A percentile compares a stretch with the other conserved stretches of the same genome.
Evolutionary conservation across 345 rosid species (phyloP).

Genomic region (Draba incana): DNA sequence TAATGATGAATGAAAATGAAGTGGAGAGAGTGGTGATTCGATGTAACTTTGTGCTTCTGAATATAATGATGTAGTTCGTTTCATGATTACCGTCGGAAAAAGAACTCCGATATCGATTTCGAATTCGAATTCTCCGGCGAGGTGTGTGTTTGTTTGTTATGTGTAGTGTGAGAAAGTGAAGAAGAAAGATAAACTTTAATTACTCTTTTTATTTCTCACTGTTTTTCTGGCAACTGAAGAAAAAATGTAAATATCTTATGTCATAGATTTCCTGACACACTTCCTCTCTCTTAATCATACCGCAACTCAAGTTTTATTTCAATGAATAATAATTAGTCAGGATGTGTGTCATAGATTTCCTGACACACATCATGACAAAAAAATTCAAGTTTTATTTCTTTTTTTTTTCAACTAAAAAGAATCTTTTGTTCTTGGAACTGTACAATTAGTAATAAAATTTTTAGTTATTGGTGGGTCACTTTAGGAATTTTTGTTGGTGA

Average conservation of each 20-base stretch:
- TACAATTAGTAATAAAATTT: conserved; percentile 34
- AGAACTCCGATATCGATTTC: not conserved
- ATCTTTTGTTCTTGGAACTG: conserved; percentile 34
- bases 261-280: no score
- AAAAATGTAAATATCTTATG: no score
- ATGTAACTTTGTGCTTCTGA: conserved; percentile 50
- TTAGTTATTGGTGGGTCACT: not conserved
- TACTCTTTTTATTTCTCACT: not conserved
- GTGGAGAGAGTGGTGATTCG: conserved; percentile 77
- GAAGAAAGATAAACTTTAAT: conserved; percentile 9
- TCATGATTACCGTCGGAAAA: conserved; percentile 41
- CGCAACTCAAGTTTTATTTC: no score
- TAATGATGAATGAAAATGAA: conserved; percentile 63
- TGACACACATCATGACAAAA: no score
- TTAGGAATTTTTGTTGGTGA: conserved; percentile 20
- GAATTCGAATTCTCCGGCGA: conserved; percentile 25
- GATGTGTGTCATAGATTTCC: no score
- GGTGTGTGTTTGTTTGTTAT: conserved; percentile 22
- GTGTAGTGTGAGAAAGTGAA: conserved; percentile 34
- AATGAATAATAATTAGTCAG: no score
- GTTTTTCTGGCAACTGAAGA: conserved; percentile 28
- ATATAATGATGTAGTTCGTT: conserved; percentile 64
- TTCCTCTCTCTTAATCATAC: no score
- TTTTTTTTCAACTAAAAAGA: conserved; percentile 15
- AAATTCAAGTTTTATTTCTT: not conserved